Evolutionary conservation across 2,329 filamentous ascomycete species (phyloP).

Genomic region (Shiraia sp.): DNA sequence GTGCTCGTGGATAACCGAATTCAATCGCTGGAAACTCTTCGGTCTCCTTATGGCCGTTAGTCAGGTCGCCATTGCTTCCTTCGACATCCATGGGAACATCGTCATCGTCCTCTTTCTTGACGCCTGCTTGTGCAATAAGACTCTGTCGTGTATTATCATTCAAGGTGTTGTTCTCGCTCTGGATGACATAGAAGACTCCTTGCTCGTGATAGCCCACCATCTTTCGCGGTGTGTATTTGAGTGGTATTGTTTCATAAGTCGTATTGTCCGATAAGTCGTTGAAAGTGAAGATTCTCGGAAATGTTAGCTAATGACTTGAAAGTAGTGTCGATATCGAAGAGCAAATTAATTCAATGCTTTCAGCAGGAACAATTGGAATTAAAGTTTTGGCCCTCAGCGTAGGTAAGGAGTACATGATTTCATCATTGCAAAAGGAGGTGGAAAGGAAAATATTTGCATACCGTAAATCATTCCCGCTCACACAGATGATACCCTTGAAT

Average conservation of each 20-base stretch:
- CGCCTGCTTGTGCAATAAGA: slow-evolving; percentile 69
- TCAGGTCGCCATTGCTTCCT: slow-evolving; percentile 15
- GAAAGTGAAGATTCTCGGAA: slow-evolving; percentile 78
- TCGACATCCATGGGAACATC: slow-evolving; percentile 39
- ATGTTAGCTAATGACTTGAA: slow-evolving; percentile 13
- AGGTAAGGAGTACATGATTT: slow-evolving; percentile 56
- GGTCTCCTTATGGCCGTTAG: slow-evolving; percentile 21
- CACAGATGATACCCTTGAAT: slow-evolving; percentile 92
- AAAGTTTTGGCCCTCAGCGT: slow-evolving; percentile 55
- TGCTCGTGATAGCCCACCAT: slow-evolving; percentile 87
- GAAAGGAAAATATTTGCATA: slow-evolving; percentile 53
- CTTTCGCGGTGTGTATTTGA: slow-evolving; percentile 88
- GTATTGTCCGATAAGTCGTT: slow-evolving; percentile 85
- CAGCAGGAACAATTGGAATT: slow-evolving; percentile 98
- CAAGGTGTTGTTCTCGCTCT: slow-evolving; percentile 90
- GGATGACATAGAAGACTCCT: slow-evolving; percentile 90
- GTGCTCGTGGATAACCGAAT: slow-evolving; percentile 85
- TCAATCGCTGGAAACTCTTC: slow-evolving; percentile 73
- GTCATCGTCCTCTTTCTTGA: slow-evolving; percentile 17
- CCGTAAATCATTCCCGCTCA: slow-evolving; percentile 86
- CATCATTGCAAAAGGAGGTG: slow-evolving; percentile 59
- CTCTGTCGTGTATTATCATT: slow-evolving; percentile 76
- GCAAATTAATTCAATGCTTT: slow-evolving; percentile 48
- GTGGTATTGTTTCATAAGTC: slow-evolving; percentile 80
- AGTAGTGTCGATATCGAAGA: neutral